A percentile compares a stretch with the other conserved stretches of the same genome.
Evolutionary conservation across 805 yeast species (phyloP).

Genomic region (Yarrowia osloensis): DNA sequence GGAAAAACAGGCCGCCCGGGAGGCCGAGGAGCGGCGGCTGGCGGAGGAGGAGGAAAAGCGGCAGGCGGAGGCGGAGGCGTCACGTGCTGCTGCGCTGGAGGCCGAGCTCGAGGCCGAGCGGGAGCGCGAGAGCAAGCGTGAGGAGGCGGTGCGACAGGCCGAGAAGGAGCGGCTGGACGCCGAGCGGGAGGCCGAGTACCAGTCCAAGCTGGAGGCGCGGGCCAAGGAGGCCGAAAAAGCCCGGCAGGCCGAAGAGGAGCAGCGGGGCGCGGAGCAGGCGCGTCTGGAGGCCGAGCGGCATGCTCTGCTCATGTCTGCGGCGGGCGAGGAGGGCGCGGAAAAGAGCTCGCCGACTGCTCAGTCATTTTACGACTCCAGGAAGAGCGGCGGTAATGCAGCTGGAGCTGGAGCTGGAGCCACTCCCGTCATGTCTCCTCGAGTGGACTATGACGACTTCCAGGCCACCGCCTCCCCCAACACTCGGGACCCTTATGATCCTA

Average conservation of each 20-base stretch:
- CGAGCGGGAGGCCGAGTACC: slow-evolving; percentile 19
- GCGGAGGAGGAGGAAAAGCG: not conserved
- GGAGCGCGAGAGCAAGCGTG: not conserved
- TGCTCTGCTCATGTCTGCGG: slow-evolving; percentile 12
- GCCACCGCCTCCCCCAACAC: not conserved
- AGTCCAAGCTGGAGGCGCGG: slow-evolving; percentile 6
- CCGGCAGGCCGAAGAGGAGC: slow-evolving; percentile 13
- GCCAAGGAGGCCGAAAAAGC: slow-evolving; percentile 24
- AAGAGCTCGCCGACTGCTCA: not conserved
- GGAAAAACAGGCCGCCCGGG: not conserved
- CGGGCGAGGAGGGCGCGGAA: not conserved
- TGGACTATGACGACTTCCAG: not conserved
- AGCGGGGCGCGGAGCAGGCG: slow-evolving; percentile 5
- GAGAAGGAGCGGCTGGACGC: slow-evolving; percentile 9
- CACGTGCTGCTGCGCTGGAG: not conserved
- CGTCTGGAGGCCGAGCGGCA: slow-evolving; percentile 17
- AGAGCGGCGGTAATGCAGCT: not conserved
- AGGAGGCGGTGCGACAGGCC: not conserved
- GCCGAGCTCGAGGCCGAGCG: slow-evolving; percentile 10
- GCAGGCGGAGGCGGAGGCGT: not conserved
- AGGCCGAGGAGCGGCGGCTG: not conserved
- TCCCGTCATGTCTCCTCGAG: not conserved
- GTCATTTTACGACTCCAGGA: not conserved
- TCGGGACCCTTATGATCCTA: slow-evolving; percentile 16
- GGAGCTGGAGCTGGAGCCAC: not conserved